Evolutionary conservation across 2,329 filamentous ascomycete species (phyloP).

Genomic region (Furcasterigmium furcatum): DNA sequence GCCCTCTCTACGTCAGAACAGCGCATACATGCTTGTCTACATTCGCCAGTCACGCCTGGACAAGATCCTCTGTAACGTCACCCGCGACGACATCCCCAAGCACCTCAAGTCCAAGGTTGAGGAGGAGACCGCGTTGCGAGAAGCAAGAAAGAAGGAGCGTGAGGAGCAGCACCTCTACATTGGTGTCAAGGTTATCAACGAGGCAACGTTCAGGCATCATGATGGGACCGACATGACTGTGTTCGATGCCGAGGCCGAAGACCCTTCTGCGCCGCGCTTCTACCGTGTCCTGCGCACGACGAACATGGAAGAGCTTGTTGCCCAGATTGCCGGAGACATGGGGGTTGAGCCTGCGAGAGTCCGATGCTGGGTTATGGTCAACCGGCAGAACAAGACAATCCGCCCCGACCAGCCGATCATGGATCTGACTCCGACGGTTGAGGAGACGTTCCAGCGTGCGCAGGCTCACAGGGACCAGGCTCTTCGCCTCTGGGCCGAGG

Average conservation of each 20-base stretch:
- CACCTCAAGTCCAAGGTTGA: conserved; percentile 71
- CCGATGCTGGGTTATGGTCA: conserved; percentile 95
- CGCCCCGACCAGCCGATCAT: conserved; percentile 84
- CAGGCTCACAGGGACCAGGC: conserved; percentile 63
- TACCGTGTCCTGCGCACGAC: conserved; percentile 75
- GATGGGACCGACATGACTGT: conserved; percentile 80
- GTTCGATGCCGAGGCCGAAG: conserved; percentile 57
- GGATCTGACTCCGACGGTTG: conserved; percentile 72
- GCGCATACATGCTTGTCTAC: conserved; percentile 99
- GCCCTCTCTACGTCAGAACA: conserved; percentile 65
- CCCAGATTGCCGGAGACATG: conserved; percentile 67
- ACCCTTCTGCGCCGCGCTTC: conserved; percentile 66
- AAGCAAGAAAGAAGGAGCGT: conserved; percentile 79
- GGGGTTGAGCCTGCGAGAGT: conserved; percentile 65
- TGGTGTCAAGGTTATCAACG: conserved; percentile 75
- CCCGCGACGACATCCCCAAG: conserved; percentile 72
- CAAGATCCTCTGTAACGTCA: conserved; percentile 72
- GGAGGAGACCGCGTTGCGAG: conserved; percentile 74
- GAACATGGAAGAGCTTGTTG: conserved; percentile 72
- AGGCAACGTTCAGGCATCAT: conserved; percentile 76
- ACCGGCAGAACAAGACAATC: conserved; percentile 94
- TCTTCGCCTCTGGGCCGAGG: conserved; percentile 85
- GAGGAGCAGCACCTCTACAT: conserved; percentile 95
- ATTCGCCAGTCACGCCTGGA: conserved; percentile 86
- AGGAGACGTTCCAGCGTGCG: conserved; percentile 58